Conservation (phyloP, 495 filamentous ascomycete genomes). For the Xanthoparmelia taractica region DNA sequence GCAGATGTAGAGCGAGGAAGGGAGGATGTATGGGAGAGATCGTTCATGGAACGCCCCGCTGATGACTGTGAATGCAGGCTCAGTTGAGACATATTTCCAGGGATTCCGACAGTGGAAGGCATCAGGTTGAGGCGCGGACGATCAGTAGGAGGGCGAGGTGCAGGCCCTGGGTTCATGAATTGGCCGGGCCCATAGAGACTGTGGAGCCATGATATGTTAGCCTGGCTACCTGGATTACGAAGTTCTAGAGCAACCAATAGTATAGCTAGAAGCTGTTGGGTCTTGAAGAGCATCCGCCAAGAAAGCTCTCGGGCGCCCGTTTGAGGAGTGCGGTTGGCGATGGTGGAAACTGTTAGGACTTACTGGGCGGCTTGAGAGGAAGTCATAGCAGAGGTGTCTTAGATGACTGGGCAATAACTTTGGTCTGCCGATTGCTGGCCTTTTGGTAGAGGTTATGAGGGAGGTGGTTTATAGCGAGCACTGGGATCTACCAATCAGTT, state of each 20-base stretch:
- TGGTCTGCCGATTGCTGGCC: not conserved
- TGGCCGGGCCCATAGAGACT: slow-evolving; percentile 60
- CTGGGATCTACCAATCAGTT: not conserved
- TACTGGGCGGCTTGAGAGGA: slow-evolving; percentile 3
- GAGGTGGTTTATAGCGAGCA: not conserved
- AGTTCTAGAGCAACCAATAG: not conserved
- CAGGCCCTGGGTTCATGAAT: slow-evolving; percentile 96
- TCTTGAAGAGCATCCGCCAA: not conserved
- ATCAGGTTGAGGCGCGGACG: slow-evolving; percentile 73
- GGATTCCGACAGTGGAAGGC: slow-evolving; percentile 57
- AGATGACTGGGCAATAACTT: not conserved
- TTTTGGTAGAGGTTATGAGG: not conserved
- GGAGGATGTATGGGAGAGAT: slow-evolving; percentile 32
- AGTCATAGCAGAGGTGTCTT: not conserved
- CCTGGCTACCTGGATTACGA: not conserved
- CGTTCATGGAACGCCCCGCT: slow-evolving; percentile 44
- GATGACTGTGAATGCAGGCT: slow-evolving; percentile 64
- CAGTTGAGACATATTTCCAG: slow-evolving; percentile 72
- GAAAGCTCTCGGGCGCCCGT: not conserved
- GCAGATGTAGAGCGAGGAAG: slow-evolving; percentile 55
- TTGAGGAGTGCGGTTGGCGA: no score
- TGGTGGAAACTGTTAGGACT: not conserved
- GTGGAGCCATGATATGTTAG: slow-evolving; percentile 7
- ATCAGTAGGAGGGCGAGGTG: slow-evolving; percentile 80
- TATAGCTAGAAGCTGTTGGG: not conserved